Percentiles rank a stretch among this genome's conserved stretches.
Conservation (phyloP, 495 filamentous ascomycete genomes). For the Aspergillus kassunensis region DNA sequence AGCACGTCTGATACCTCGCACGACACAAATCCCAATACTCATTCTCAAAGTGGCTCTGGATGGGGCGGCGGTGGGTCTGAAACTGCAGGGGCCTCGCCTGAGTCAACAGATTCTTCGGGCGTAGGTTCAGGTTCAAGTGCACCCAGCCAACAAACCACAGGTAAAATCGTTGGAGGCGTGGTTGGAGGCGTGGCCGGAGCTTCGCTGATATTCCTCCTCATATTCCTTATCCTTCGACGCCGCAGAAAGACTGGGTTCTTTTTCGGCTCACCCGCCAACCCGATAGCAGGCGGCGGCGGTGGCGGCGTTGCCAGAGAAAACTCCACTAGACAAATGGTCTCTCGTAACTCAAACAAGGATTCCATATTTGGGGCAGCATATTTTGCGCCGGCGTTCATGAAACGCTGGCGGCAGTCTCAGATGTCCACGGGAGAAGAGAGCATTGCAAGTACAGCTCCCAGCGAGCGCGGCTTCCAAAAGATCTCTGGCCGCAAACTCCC, state of each 20-base stretch:
- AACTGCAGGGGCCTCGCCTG: conserved; percentile 4
- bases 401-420: conserved; percentile 37
- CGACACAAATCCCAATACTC: background rate
- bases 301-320: conserved; percentile 4
- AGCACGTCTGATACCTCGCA: conserved; percentile 8
- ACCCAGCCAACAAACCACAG: conserved; percentile 20
- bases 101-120: conserved; percentile 1
- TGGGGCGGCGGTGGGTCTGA: background rate
- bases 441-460: conserved; percentile 28
- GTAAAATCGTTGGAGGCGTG: conserved; percentile 58
- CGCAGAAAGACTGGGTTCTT: conserved; percentile 24
- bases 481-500: conserved; percentile 71
- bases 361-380: conserved; percentile 53
- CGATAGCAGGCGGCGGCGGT: conserved; percentile 6
- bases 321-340: conserved; percentile 36
- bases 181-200: conserved; percentile 62
- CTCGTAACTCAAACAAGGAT: conserved; percentile 50
- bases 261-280: conserved; percentile 19
- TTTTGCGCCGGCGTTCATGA: conserved; percentile 44
- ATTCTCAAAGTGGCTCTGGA: background rate
- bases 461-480: conserved; percentile 55
- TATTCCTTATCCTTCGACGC: conserved; percentile 50
- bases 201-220: conserved; percentile 50
- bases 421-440: conserved; percentile 44
- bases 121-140: background rate